Evolutionary conservation across 352 stramenopile genomes (phyloP).

Genomic region (Phytophthora cactorum): DNA sequence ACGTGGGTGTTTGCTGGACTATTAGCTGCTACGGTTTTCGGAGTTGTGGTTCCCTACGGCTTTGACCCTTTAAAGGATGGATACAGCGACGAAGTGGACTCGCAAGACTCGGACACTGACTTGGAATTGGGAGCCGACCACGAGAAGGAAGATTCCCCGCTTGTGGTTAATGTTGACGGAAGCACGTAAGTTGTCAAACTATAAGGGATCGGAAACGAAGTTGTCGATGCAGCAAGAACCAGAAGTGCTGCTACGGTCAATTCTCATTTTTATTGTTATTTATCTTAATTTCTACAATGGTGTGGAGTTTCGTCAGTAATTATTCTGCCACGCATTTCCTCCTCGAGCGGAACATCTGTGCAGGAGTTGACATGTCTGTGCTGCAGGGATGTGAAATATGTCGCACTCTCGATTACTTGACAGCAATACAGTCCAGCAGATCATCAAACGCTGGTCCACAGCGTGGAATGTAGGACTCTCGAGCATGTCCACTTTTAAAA

Average conservation of each 20-base stretch:
- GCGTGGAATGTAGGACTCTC: too few relatives aligned
- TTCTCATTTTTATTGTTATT: too few relatives aligned
- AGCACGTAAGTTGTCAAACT: not conserved
- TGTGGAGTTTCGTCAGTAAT: too few relatives aligned
- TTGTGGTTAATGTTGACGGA: too few relatives aligned
- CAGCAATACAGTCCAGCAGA: too few relatives aligned
- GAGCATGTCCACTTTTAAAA: too few relatives aligned
- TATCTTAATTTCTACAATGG: too few relatives aligned
- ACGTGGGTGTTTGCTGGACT: slow-evolving; percentile 38
- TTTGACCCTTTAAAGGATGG: slow-evolving; percentile 7
- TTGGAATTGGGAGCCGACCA: slow-evolving; percentile 5
- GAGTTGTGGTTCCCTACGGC: slow-evolving; percentile 29
- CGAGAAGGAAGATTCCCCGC: too few relatives aligned
- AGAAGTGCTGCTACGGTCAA: not conserved
- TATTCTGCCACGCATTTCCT: too few relatives aligned
- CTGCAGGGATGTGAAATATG: slow-evolving; percentile 15
- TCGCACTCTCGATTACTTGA: not conserved
- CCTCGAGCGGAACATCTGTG: not conserved
- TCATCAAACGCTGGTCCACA: too few relatives aligned
- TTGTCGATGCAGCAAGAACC: not conserved
- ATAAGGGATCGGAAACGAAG: not conserved
- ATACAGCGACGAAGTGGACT: not conserved
- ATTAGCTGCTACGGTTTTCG: slow-evolving; percentile 20
- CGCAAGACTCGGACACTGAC: slow-evolving; percentile 17
- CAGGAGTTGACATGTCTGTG: slow-evolving; percentile 1